These are phyloP conservation scores for Lactarius akahatsu DNA, from an alignment of 768 basidiomycete genomes.

Conservation along the genomic window DNA sequence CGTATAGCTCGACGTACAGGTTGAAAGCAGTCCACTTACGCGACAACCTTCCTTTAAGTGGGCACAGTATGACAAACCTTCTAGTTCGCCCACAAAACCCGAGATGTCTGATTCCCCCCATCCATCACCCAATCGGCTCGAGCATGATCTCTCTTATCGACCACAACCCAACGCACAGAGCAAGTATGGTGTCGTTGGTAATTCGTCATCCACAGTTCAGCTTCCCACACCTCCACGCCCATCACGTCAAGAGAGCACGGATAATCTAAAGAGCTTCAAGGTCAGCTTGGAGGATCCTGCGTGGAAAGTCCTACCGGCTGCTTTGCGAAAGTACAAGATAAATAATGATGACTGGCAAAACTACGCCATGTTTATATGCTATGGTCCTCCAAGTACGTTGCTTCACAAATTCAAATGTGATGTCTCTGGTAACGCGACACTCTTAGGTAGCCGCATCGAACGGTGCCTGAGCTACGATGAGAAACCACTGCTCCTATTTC, in stretches of 20 bases:
- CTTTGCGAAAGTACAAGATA: constrained; percentile 98
- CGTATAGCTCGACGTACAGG: constrained; percentile 27
- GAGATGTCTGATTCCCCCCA: constrained; percentile 72
- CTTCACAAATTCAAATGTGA: not conserved
- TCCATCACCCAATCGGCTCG: constrained; percentile 72
- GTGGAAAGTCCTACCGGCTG: constrained; percentile 97
- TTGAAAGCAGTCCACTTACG: constrained; percentile 49
- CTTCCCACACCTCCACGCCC: constrained; percentile 43
- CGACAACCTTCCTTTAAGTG: constrained; percentile 87
- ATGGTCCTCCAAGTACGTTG: constrained; percentile 77
- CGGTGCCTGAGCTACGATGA: constrained; percentile 97
- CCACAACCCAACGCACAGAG: constrained; percentile 17
- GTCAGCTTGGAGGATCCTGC: constrained; percentile 97
- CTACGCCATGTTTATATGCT: constrained; percentile 99
- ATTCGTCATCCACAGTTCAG: constrained; percentile 16
- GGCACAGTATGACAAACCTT: constrained; percentile 76
- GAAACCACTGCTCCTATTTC: constrained; percentile 94
- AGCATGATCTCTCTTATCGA: constrained; percentile 55
- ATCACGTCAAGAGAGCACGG: constrained; percentile 59
- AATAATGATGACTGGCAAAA: constrained; percentile 99
- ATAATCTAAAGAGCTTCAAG: constrained; percentile 92
- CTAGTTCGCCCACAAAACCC: constrained; percentile 78
- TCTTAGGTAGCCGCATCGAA: constrained; percentile 72
- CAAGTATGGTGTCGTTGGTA: constrained; percentile 17
- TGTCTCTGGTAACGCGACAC: not conserved